A percentile compares a stretch with the other conserved stretches of the same genome.
These are phyloP conservation scores for Mimosa bimucronata DNA, from an alignment of 306 rosid genomes.

Conservation along the genomic window DNA sequence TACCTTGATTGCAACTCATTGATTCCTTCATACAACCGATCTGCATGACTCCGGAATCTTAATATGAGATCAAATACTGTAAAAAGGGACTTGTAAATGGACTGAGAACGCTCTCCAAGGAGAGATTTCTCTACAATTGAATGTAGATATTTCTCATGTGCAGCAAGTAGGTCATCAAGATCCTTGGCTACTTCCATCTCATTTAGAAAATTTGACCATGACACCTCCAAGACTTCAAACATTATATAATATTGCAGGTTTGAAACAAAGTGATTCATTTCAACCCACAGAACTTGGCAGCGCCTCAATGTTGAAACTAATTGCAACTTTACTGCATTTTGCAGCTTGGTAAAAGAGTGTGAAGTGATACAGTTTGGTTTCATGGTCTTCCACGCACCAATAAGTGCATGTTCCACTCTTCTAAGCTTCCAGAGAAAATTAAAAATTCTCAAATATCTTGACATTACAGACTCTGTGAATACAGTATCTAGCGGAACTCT, in stretches of 20 bases:
- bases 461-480: constrained; percentile 94
- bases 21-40: constrained; percentile 89
- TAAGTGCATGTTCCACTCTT: constrained; percentile 95
- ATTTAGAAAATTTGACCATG: constrained; percentile 80
- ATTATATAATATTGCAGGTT: constrained; percentile 94
- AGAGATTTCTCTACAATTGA: constrained; percentile 92
- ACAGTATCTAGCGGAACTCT: constrained; percentile 89
- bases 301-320: constrained; percentile 89
- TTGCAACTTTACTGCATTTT: constrained; percentile 67
- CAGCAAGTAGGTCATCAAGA: constrained; percentile 93
- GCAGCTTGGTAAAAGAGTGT: constrained; percentile 76
- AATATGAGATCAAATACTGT: constrained; percentile 86
- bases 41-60: constrained; percentile 84
- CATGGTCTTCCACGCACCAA: constrained; percentile 96
- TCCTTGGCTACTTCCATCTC: constrained; percentile 96
- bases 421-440: constrained; percentile 97
- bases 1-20: constrained; percentile 94
- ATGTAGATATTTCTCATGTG: constrained; percentile 90
- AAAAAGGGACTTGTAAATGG: constrained; percentile 81
- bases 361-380: constrained; percentile 94
- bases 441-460: constrained; percentile 84
- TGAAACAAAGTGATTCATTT: constrained; percentile 95
- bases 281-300: constrained; percentile 96
- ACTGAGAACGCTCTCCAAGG: constrained; percentile 85
- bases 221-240: constrained; percentile 97